Conservation (phyloP, 495 filamentous ascomycete genomes). For the Aspergillus taichungensis region DNA sequence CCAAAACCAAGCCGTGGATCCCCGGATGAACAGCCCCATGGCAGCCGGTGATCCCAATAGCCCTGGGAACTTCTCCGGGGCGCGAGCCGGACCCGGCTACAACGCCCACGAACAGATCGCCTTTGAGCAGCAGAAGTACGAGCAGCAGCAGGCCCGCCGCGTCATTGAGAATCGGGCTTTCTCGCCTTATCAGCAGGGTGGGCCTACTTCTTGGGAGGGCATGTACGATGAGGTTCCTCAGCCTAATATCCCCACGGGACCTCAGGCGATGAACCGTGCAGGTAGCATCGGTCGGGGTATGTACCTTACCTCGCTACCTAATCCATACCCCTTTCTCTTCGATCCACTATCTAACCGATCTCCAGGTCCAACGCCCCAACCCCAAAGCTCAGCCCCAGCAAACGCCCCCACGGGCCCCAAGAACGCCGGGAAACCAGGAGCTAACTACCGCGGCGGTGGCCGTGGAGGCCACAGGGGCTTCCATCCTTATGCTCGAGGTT, state of each 20-base stretch:
- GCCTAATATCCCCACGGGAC: conserved; percentile 54
- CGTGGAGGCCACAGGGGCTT: conserved; percentile 65
- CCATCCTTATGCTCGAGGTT: conserved; percentile 64
- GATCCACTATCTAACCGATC: conserved; percentile 8
- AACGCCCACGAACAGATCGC: conserved; percentile 69
- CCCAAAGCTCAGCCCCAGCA: conserved; percentile 70
- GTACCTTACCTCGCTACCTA: conserved; percentile 4
- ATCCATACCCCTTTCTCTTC: background rate
- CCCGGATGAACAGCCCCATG: background rate
- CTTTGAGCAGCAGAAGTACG: conserved; percentile 85
- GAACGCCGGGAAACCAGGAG: conserved; percentile 87
- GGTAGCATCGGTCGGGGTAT: conserved; percentile 46
- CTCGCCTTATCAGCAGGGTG: conserved; percentile 45
- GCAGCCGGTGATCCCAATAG: conserved; percentile 6
- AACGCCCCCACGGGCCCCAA: conserved; percentile 95
- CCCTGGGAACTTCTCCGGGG: conserved; percentile 23
- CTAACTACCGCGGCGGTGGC: conserved; percentile 93
- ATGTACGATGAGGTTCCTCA: conserved; percentile 99
- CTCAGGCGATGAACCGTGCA: conserved; percentile 39
- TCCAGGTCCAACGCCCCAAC: conserved; percentile 40
- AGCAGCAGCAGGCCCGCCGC: conserved; percentile 55
- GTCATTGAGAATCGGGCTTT: conserved; percentile 36
- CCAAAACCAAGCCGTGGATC: conserved; percentile 23
- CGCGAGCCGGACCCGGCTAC: conserved; percentile 45
- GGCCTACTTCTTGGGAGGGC: conserved; percentile 86